Percentiles rank a stretch among this genome's conserved stretches.
Conservation (phyloP, 495 filamentous ascomycete species). For the Neurospora sp. region DNA sequence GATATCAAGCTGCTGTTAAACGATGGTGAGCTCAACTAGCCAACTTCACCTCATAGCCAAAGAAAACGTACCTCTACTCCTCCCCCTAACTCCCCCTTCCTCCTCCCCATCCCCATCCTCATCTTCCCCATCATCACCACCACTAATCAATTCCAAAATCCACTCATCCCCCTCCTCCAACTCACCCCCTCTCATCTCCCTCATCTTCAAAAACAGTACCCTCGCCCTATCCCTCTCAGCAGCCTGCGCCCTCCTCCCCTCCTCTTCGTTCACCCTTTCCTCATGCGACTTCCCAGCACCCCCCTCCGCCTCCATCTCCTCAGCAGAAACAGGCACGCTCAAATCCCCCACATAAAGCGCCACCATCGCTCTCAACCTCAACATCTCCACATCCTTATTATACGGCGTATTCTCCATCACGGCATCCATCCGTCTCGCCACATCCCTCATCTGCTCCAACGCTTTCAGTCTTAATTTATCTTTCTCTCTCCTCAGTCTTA, state of each 20-base stretch:
- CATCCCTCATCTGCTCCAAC: conserved; percentile 26
- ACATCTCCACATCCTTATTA: conserved; percentile 44
- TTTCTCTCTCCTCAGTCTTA: conserved; percentile 6
- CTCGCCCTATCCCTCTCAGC: conserved; percentile 20
- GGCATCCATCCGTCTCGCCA: conserved; percentile 54
- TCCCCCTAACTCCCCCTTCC: conserved; percentile 3
- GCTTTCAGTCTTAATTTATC: conserved; percentile 18
- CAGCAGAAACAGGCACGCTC: conserved; percentile 11
- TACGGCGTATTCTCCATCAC: conserved; percentile 55
- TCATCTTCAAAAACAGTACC: conserved; percentile 17
- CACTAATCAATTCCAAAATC: conserved; percentile 17
- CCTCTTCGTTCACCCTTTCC: conserved; percentile 11
- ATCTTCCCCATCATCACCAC: background rate
- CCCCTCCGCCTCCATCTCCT: background rate
- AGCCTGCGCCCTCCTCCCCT: conserved; percentile 11
- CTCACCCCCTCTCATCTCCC: conserved; percentile 14
- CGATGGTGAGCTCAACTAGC: background rate
- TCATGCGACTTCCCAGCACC: background rate
- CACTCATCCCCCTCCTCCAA: conserved; percentile 19
- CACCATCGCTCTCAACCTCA: conserved; percentile 56
- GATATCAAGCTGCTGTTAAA: background rate
- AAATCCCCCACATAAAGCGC: conserved; percentile 60
- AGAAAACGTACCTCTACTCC: conserved; percentile 12
- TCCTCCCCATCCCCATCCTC: conserved; percentile 14
- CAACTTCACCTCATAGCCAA: conserved; percentile 3